A percentile compares a stretch with the other conserved stretches of the same genome.
Evolutionary conservation across 805 yeast genomes (phyloP).

Genomic region (Yamadazyma scolyti): DNA sequence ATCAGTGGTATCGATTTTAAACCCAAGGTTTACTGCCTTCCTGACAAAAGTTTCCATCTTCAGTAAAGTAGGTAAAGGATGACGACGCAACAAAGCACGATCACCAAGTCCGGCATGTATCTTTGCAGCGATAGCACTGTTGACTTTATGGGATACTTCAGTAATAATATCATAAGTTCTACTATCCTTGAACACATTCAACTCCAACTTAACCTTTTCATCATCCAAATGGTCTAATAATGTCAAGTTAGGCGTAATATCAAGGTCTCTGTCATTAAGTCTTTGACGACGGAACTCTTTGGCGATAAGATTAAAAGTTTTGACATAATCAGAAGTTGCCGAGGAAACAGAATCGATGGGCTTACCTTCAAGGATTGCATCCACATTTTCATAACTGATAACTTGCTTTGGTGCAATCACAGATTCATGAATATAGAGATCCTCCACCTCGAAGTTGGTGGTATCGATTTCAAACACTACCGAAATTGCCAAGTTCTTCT

Average conservation of each 20-base stretch:
- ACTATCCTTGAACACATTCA: slow-evolving; percentile 67
- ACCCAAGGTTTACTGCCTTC: slow-evolving; percentile 63
- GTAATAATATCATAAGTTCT: slow-evolving; percentile 56
- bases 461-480: slow-evolving; percentile 80
- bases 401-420: slow-evolving; percentile 59
- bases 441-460: slow-evolving; percentile 63
- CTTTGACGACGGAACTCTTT: slow-evolving; percentile 69
- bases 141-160: slow-evolving; percentile 78
- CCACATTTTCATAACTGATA: slow-evolving; percentile 54
- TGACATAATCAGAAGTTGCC: slow-evolving; percentile 62
- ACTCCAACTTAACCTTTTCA: slow-evolving; percentile 66
- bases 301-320: slow-evolving; percentile 61
- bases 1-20: slow-evolving; percentile 68
- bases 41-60: slow-evolving; percentile 77
- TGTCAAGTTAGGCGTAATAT: slow-evolving; percentile 52
- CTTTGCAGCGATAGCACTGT: slow-evolving; percentile 80
- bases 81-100: slow-evolving; percentile 80
- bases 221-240: slow-evolving; percentile 81
- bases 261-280: slow-evolving; percentile 46
- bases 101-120: slow-evolving; percentile 76
- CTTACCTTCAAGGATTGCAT: slow-evolving; percentile 40
- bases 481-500: slow-evolving; percentile 64
- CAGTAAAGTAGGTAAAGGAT: slow-evolving; percentile 75
- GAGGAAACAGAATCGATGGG: slow-evolving; percentile 33
- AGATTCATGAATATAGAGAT: slow-evolving; percentile 74